These are phyloP conservation scores for Pleurotus platypus DNA, from an alignment of 768 basidiomycete species.

Conservation along the genomic window DNA sequence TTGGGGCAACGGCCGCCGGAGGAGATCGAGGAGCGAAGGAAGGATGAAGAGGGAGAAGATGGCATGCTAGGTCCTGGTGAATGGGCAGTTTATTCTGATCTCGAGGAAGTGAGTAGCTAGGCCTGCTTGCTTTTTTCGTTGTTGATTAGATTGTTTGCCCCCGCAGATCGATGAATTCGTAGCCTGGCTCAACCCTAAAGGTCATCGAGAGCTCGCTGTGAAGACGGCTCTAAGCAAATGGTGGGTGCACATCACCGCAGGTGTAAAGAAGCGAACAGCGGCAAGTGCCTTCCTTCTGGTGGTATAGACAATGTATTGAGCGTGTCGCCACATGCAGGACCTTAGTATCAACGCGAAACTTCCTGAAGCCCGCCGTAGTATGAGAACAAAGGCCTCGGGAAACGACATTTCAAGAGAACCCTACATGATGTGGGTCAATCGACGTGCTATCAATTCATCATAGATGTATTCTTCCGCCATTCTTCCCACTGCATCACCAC, in stretches of 20 bases:
- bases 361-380: slow-evolving; percentile 79
- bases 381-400: slow-evolving; percentile 57
- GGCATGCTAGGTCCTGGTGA: slow-evolving; percentile 71
- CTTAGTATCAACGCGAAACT: slow-evolving; percentile 63
- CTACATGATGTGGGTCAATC: slow-evolving; percentile 88
- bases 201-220: slow-evolving; percentile 80
- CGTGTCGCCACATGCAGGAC: slow-evolving; percentile 43
- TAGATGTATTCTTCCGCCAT: slow-evolving; percentile 13
- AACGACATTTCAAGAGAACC: slow-evolving; percentile 72
- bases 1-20: slow-evolving; percentile 55
- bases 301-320: slow-evolving; percentile 3
- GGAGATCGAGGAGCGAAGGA: slow-evolving; percentile 57
- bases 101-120: slow-evolving; percentile 70
- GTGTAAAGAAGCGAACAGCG: slow-evolving; percentile 70
- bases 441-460: slow-evolving; percentile 54
- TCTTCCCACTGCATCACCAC: slow-evolving; percentile 6
- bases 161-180: slow-evolving; percentile 76
- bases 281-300: slow-evolving; percentile 36
- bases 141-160: slow-evolving; percentile 10
- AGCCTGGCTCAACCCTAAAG: slow-evolving; percentile 90
- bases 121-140: slow-evolving; percentile 3
- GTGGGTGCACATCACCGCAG: slow-evolving; percentile 79
- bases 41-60: slow-evolving; percentile 78
- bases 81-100: slow-evolving; percentile 88
- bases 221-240: slow-evolving; percentile 77